Evolutionary conservation across 1,139 yeast genomes (phyloP).

Genomic region (Kurtzmaniella natalensis): DNA sequence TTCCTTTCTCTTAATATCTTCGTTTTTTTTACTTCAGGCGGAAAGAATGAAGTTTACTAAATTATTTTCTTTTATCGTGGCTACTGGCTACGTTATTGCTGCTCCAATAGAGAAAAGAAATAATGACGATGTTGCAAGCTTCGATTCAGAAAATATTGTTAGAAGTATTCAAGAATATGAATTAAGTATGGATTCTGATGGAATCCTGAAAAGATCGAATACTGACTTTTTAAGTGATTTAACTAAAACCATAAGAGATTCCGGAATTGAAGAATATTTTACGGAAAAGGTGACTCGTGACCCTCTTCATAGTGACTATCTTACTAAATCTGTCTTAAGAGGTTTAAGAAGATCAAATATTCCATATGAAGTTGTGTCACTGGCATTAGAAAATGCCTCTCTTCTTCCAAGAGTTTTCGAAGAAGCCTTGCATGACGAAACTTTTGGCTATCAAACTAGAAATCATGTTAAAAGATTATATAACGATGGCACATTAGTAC

Average conservation of each 20-base stretch:
- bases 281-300: constrained; percentile 14
- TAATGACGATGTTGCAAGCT: constrained; percentile 3
- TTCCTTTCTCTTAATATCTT: too few species aligned
- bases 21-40: too few species aligned
- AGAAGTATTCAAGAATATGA: constrained; percentile 3
- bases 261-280: constrained; percentile 15
- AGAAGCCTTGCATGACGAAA: constrained; percentile 20
- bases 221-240: background rate
- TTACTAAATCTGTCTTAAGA: constrained; percentile 12
- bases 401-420: constrained; percentile 18
- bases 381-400: constrained; percentile 16
- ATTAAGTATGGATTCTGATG: background rate
- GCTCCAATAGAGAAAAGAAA: constrained; percentile 6
- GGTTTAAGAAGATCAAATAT: constrained; percentile 16
- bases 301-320: constrained; percentile 12
- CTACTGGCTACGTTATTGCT: constrained; percentile 4
- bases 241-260: constrained; percentile 4
- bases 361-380: constrained; percentile 14
- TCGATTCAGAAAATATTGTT: constrained; percentile 4
- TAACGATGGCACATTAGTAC: constrained; percentile 12
- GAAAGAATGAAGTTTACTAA: constrained; percentile 6
- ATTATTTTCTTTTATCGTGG: constrained; percentile 4
- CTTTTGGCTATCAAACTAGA: constrained; percentile 16
- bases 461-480: constrained; percentile 17
- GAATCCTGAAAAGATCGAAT: background rate